A percentile compares a stretch with the other conserved stretches of the same genome.
Evolutionary conservation across 305 asterid species (phyloP).

Genomic region (Solanum hybrid): DNA sequence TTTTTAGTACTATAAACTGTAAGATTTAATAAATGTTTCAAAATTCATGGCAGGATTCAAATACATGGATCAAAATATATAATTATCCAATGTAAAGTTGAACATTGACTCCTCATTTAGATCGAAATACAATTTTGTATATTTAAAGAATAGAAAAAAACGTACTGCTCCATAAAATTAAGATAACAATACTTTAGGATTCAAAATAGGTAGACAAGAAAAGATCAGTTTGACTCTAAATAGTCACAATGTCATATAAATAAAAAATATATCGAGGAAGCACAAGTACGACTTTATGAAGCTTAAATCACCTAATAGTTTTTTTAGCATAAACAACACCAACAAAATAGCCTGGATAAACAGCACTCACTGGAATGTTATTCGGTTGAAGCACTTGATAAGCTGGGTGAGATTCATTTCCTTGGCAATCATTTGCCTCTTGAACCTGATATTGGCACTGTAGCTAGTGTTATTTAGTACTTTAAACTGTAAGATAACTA

Average conservation of each 20-base stretch:
- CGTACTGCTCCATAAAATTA: background rate
- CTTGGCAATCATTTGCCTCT: background rate
- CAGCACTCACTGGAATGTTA: background rate
- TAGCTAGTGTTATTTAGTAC: background rate
- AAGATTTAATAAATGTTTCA: background rate
- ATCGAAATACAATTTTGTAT: background rate
- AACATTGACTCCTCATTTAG: background rate
- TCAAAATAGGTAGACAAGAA: background rate
- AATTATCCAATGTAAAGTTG: background rate
- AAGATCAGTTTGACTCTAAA: background rate
- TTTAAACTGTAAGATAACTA: background rate
- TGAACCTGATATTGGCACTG: background rate
- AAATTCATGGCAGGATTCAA: background rate
- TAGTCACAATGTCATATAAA: background rate
- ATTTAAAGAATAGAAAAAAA: background rate
- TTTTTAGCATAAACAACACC: background rate
- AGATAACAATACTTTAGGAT: background rate
- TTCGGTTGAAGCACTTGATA: background rate
- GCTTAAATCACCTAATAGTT: background rate
- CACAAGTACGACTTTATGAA: background rate
- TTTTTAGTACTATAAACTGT: background rate
- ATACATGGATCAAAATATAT: background rate
- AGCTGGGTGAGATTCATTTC: background rate
- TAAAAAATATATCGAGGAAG: background rate
- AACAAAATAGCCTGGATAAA: background rate